Conservation (phyloP, 1,284 basidiomycete species). For the Pseudozyma sp. region DNA sequence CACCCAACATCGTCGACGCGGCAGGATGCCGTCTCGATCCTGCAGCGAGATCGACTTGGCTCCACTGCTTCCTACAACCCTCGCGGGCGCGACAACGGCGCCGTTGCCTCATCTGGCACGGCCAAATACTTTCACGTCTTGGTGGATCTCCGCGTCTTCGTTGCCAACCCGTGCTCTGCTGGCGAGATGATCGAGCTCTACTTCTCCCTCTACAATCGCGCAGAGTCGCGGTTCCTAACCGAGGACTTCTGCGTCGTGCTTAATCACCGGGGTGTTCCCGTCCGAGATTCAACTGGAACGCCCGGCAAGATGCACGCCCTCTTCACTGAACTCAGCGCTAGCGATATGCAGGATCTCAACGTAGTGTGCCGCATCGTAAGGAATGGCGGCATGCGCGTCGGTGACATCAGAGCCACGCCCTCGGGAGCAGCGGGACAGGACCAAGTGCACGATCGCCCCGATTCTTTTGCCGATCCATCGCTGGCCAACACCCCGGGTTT, state of each 20-base stretch:
- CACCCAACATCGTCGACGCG: constrained; percentile 12
- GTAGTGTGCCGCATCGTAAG: constrained; percentile 82
- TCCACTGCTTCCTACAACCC: constrained; percentile 10
- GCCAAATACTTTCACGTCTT: constrained; percentile 76
- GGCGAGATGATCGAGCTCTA: constrained; percentile 93
- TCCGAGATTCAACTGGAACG: constrained; percentile 73
- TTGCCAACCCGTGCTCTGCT: constrained; percentile 86
- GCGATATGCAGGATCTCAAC: constrained; percentile 77
- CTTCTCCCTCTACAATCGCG: constrained; percentile 90
- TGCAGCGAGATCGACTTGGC: neutral
- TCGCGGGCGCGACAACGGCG: constrained; percentile 1
- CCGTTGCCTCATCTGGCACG: constrained; percentile 3
- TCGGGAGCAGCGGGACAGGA: constrained; percentile 43
- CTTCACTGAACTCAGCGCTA: constrained; percentile 86
- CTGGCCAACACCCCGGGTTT: constrained; percentile 46
- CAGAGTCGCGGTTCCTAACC: constrained; percentile 84
- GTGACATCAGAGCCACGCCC: constrained; percentile 64
- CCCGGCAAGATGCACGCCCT: constrained; percentile 70
- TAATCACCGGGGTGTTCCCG: constrained; percentile 88
- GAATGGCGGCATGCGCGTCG: constrained; percentile 85
- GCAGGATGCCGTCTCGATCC: constrained; percentile 14
- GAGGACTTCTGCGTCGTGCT: constrained; percentile 92
- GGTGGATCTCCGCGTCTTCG: constrained; percentile 89
- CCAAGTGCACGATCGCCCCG: constrained; percentile 23
- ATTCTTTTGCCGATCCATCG: constrained; percentile 34